A percentile compares a stretch with the other conserved stretches of the same genome.
Evolutionary conservation across 352 stramenopile genomes (phyloP).

Genomic region (Pythium coloratum): DNA sequence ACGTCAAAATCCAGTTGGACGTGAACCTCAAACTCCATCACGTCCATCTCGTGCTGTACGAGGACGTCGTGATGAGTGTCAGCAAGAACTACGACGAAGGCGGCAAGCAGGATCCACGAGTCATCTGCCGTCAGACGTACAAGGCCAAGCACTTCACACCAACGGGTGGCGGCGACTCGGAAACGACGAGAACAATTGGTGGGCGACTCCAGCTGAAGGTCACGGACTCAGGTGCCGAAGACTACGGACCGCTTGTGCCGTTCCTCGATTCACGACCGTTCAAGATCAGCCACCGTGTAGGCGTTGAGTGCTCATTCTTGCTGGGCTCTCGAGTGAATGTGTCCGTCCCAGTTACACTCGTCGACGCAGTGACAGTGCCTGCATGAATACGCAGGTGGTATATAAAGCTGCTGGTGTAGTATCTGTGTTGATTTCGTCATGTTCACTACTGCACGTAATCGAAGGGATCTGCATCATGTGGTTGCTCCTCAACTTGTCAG

Average conservation of each 20-base stretch:
- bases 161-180: background rate
- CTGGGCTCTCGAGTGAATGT: background rate
- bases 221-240: background rate
- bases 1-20: background rate
- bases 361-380: background rate
- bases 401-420: too few relatives aligned
- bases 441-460: too few relatives aligned
- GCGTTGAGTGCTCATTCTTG: slow-evolving; percentile 14
- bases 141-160: background rate
- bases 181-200: background rate
- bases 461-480: too few relatives aligned
- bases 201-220: slow-evolving; percentile 5
- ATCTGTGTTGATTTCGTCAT: too few relatives aligned
- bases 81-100: slow-evolving; percentile 3
- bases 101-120: background rate
- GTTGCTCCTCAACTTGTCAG: too few relatives aligned
- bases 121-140: slow-evolving; percentile 7
- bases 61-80: slow-evolving; percentile 9
- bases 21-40: slow-evolving; percentile 7
- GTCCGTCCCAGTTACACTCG: slow-evolving; percentile 1
- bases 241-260: background rate
- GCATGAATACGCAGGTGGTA: too few relatives aligned
- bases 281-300: slow-evolving; percentile 3
- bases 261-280: background rate
- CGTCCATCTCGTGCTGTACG: slow-evolving; percentile 9